These are phyloP conservation scores for Botryobasidium botryosum DNA, from an alignment of 768 basidiomycete genomes.

Conservation along the genomic window DNA sequence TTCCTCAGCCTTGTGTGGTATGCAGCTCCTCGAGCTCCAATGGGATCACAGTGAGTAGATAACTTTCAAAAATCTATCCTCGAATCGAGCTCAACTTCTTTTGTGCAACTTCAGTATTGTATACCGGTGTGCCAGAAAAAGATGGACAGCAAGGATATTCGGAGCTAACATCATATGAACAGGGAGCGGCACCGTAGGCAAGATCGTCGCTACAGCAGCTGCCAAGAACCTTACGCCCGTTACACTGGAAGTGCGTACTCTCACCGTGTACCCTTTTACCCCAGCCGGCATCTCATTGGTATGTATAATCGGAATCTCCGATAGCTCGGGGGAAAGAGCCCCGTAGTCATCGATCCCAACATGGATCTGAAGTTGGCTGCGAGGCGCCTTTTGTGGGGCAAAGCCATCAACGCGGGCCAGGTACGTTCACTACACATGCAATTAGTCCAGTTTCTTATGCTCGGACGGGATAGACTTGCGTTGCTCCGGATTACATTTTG, in stretches of 20 bases:
- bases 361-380: slow-evolving; percentile 15
- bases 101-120: too few relatives aligned
- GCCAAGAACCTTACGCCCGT: slow-evolving; percentile 37
- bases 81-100: neutral
- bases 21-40: slow-evolving; percentile 46
- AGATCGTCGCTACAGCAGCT: slow-evolving; percentile 35
- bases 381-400: slow-evolving; percentile 17
- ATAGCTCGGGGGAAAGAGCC: slow-evolving; percentile 12
- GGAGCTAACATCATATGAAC: slow-evolving; percentile 25
- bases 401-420: slow-evolving; percentile 17
- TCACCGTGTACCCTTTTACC: too few relatives aligned
- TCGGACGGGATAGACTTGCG: slow-evolving; percentile 17
- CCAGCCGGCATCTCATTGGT: neutral
- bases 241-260: slow-evolving; percentile 29
- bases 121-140: too few relatives aligned
- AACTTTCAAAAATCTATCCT: neutral
- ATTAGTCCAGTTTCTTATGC: neutral
- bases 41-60: slow-evolving; percentile 39
- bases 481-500: slow-evolving; percentile 27
- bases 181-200: slow-evolving; percentile 32
- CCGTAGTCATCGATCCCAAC: slow-evolving; percentile 22
- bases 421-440: slow-evolving; percentile 5
- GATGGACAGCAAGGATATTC: too few relatives aligned
- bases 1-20: slow-evolving; percentile 14
- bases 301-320: neutral